A percentile compares a stretch with the other conserved stretches of the same genome.
These are phyloP conservation scores for Diutina sp. DNA, from an alignment of 1,139 yeast genomes.

Conservation along the genomic window DNA sequence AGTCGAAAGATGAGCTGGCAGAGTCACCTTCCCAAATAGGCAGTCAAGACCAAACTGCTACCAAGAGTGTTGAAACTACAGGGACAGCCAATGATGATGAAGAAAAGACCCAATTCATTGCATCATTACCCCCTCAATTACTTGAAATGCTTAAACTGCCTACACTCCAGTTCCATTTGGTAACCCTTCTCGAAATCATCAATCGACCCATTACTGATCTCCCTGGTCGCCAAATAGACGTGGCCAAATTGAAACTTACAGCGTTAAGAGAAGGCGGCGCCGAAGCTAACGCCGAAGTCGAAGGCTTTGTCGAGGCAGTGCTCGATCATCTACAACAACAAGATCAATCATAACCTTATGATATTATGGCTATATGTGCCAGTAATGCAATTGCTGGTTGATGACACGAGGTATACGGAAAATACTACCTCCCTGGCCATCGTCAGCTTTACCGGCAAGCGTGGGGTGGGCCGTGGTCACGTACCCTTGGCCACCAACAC, in stretches of 20 bases:
- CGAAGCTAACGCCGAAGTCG: constrained; percentile 53
- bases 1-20: neutral
- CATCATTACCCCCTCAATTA: neutral
- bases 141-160: neutral
- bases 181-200: neutral
- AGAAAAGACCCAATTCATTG: neutral
- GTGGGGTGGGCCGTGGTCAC: constrained; percentile 55
- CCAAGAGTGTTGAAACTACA: no score
- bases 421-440: constrained; percentile 38
- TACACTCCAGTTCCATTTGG: neutral
- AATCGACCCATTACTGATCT: constrained; percentile 1
- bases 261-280: constrained; percentile 50
- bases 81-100: neutral
- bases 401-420: constrained; percentile 17
- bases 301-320: constrained; percentile 35
- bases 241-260: constrained; percentile 47
- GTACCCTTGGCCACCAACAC: constrained; percentile 68
- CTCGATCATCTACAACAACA: constrained; percentile 7
- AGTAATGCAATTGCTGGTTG: constrained; percentile 12
- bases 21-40: neutral
- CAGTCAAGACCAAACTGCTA: neutral
- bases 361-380: constrained; percentile 7
- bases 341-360: neutral
- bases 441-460: constrained; percentile 23
- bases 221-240: constrained; percentile 15